A percentile compares a stretch with the other conserved stretches of the same genome.
Conservation (phyloP, 495 filamentous ascomycete species). For the Neurospora intermedia region DNA sequence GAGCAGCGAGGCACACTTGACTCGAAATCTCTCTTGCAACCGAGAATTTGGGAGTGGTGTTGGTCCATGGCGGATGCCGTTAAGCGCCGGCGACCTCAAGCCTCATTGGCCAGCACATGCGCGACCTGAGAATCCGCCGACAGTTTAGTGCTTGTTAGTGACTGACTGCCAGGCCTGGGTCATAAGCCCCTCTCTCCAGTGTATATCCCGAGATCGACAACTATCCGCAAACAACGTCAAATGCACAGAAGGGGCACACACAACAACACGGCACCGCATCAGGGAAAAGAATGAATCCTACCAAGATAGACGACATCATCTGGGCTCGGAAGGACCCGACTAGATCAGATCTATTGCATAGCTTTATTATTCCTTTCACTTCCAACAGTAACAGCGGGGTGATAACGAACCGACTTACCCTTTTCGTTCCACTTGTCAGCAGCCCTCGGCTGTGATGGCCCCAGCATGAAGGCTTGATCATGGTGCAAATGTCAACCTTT, state of each 20-base stretch:
- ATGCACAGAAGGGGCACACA: neutral
- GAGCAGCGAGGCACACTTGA: neutral
- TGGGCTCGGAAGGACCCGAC: neutral
- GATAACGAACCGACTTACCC: neutral
- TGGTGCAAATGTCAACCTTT: neutral
- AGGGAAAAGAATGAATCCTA: neutral
- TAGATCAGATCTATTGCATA: neutral
- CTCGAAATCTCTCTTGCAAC: neutral
- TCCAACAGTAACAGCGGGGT: neutral
- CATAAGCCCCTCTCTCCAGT: neutral
- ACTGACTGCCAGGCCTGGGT: neutral
- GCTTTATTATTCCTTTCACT: neutral
- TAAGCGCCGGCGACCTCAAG: neutral
- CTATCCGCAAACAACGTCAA: neutral
- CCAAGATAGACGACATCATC: neutral
- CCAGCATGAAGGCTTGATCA: neutral
- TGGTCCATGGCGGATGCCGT: neutral
- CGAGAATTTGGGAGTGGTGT: neutral
- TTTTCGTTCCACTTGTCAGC: neutral
- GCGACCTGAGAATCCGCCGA: neutral
- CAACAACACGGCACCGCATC: neutral
- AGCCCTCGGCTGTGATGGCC: neutral
- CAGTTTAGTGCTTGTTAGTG: neutral
- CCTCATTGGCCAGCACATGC: neutral
- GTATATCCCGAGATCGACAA: neutral